Evolutionary conservation across 495 filamentous ascomycete genomes (phyloP).

Genomic region (Lophium mytilinum): DNA sequence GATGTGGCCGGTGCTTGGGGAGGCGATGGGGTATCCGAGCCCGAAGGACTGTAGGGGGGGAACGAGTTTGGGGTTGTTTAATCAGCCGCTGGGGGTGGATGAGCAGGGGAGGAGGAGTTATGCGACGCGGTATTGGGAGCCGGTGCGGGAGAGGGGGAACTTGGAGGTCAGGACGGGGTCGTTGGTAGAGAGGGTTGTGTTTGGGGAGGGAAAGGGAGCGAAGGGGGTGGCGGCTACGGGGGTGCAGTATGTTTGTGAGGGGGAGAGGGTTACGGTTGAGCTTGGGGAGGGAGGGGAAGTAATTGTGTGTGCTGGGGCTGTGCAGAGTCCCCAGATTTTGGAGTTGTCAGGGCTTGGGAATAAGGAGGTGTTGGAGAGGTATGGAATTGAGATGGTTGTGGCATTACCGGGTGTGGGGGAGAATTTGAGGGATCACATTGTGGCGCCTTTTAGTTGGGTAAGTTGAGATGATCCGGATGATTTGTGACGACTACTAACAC

Average conservation of each 20-base stretch:
- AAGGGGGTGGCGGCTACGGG: slow-evolving; percentile 18
- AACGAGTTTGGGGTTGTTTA: slow-evolving; percentile 39
- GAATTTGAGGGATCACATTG: slow-evolving; percentile 21
- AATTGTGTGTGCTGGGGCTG: slow-evolving; percentile 17
- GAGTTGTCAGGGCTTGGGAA: slow-evolving; percentile 24
- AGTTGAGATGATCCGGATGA: neutral
- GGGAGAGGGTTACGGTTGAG: slow-evolving; percentile 11
- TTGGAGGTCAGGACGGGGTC: slow-evolving; percentile 41
- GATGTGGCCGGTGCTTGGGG: slow-evolving; percentile 11
- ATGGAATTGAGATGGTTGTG: slow-evolving; percentile 11
- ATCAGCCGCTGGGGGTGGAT: slow-evolving; percentile 15
- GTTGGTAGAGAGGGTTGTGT: slow-evolving; percentile 39
- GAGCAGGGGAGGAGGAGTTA: slow-evolving; percentile 11
- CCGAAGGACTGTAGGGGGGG: slow-evolving; percentile 17
- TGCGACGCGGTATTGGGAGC: slow-evolving; percentile 19
- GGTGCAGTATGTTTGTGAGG: slow-evolving; percentile 14
- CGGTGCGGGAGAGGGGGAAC: slow-evolving; percentile 32
- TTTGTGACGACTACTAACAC: neutral
- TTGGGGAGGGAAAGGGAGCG: slow-evolving; percentile 24
- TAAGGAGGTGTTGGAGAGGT: slow-evolving; percentile 1
- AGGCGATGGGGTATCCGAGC: slow-evolving; percentile 11
- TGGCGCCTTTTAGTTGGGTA: slow-evolving; percentile 3
- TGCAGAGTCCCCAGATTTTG: slow-evolving; percentile 19
- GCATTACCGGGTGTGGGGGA: slow-evolving; percentile 19
- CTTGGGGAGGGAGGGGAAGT: slow-evolving; percentile 14